A percentile compares a stretch with the other conserved stretches of the same genome.
Conservation (phyloP, 768 basidiomycete genomes). For the Naematelia encephala region DNA sequence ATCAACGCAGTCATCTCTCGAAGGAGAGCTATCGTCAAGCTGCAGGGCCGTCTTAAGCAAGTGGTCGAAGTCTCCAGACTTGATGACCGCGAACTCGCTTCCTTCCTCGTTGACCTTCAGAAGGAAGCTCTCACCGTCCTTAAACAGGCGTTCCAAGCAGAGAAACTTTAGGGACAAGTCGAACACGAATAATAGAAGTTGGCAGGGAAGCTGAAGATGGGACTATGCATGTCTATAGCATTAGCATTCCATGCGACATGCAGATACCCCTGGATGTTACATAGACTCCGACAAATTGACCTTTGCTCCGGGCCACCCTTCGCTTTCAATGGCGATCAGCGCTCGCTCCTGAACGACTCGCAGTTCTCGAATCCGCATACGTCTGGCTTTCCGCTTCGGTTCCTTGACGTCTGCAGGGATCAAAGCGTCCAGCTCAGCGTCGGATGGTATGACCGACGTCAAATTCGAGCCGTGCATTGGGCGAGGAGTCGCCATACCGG, state of each 20-base stretch:
- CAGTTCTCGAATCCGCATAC: conserved; percentile 84
- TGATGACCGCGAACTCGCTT: neutral
- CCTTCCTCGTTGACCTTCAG: neutral
- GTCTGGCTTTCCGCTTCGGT: conserved; percentile 62
- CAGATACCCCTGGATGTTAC: no score
- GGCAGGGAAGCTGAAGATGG: neutral
- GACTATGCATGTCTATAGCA: neutral
- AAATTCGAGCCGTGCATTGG: conserved; percentile 1
- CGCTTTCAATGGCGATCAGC: conserved; percentile 48
- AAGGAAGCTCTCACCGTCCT: neutral
- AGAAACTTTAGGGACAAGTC: no score
- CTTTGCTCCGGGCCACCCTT: conserved; percentile 35
- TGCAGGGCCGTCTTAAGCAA: neutral
- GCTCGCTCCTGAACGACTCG: conserved; percentile 74
- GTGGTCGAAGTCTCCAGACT: neutral
- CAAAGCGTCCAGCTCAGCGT: conserved; percentile 52
- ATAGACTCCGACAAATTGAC: neutral
- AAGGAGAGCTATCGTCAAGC: conserved; percentile 7
- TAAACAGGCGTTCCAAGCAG: neutral
- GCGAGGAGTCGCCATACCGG: conserved; percentile 22
- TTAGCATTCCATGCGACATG: no score
- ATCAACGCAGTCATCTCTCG: conserved; percentile 4
- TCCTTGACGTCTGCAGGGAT: conserved; percentile 74
- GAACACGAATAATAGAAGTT: no score
- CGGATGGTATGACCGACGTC: neutral